Evolutionary conservation across 768 basidiomycete species (phyloP).

Genomic region (Mycena chlorophos): DNA sequence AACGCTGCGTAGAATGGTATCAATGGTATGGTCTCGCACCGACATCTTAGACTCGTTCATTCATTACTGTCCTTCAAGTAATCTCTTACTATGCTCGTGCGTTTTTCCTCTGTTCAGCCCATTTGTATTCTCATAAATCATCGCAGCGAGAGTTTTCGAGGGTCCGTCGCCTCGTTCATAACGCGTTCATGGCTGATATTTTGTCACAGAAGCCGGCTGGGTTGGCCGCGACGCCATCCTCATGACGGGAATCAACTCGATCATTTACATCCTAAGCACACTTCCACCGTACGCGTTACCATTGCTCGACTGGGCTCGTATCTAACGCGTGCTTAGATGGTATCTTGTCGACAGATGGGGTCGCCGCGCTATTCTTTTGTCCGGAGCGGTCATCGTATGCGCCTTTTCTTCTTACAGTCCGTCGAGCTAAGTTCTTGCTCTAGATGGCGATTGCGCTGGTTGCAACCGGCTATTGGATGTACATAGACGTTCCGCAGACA

Average conservation of each 20-base stretch:
- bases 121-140: no score
- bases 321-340: slow-evolving; percentile 65
- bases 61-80: slow-evolving; percentile 45
- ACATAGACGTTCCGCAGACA: slow-evolving; percentile 81
- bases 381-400: slow-evolving; percentile 77
- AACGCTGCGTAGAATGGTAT: slow-evolving; percentile 75
- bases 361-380: slow-evolving; percentile 80
- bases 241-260: slow-evolving; percentile 93
- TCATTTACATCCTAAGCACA: slow-evolving; percentile 78
- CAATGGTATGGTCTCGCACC: slow-evolving; percentile 59
- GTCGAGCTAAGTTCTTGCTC: background rate
- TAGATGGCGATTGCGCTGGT: slow-evolving; percentile 83
- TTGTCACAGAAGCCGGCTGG: slow-evolving; percentile 83
- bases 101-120: slow-evolving; percentile 29
- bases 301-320: slow-evolving; percentile 10
- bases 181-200: background rate
- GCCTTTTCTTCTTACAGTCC: background rate
- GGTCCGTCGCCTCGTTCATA: slow-evolving; percentile 40
- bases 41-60: slow-evolving; percentile 9
- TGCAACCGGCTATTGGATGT: slow-evolving; percentile 91
- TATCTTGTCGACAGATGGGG: slow-evolving; percentile 93
- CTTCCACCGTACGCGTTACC: slow-evolving; percentile 68
- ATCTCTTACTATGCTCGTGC: slow-evolving; percentile 93
- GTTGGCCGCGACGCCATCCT: slow-evolving; percentile 89
- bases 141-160: slow-evolving; percentile 87